Conservation (phyloP, 2,329 filamentous ascomycete species). For the Aspergillus quadrilineatus region DNA sequence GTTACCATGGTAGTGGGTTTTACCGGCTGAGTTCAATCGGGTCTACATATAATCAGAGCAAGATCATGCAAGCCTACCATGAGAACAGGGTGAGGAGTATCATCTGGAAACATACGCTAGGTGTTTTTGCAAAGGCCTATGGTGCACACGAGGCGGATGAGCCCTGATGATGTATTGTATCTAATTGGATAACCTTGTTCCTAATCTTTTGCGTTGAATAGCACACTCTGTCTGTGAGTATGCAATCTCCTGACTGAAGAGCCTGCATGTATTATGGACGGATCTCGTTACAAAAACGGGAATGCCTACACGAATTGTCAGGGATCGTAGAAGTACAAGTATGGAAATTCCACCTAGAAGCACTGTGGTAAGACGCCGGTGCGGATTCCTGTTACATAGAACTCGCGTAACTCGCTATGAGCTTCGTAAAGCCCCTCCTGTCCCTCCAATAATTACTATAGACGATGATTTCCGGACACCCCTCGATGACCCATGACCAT, state of each 20-base stretch:
- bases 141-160: neutral
- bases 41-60: neutral
- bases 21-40: neutral
- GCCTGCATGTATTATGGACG: too few relatives aligned
- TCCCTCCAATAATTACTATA: conserved; percentile 9
- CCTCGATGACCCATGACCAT: conserved; percentile 23
- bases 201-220: too few relatives aligned
- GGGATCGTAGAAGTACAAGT: too few relatives aligned
- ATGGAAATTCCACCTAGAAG: too few relatives aligned
- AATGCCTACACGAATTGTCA: too few relatives aligned
- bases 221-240: too few relatives aligned
- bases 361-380: too few relatives aligned
- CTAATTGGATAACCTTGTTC: too few relatives aligned
- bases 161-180: neutral
- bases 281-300: too few relatives aligned
- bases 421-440: conserved; percentile 2
- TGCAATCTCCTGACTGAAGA: too few relatives aligned
- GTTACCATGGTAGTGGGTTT: neutral
- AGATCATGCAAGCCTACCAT: neutral
- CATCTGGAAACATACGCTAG: neutral
- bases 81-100: neutral
- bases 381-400: neutral
- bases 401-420: neutral
- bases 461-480: conserved; percentile 18
- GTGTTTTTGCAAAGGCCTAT: neutral